Evolutionary conservation across 768 basidiomycete species (phyloP).

Genomic region (Suillus alpinus): DNA sequence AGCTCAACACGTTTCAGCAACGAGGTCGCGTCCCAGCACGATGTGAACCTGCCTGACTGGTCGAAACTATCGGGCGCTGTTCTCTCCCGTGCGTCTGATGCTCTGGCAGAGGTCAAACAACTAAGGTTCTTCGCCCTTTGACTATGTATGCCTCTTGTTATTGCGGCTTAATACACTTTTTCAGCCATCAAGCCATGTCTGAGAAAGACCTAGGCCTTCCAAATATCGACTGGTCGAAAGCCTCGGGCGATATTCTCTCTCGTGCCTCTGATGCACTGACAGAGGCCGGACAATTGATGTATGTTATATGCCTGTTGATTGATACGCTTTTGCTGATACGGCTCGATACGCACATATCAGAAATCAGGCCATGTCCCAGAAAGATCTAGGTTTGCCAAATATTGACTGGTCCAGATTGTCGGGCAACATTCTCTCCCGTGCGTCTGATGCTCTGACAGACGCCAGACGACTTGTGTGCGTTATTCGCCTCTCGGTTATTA

Average conservation of each 20-base stretch:
- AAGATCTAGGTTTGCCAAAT: neutral
- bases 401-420: neutral
- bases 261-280: too few relatives aligned
- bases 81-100: neutral
- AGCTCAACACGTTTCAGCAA: neutral
- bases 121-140: neutral
- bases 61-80: neutral
- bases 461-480: neutral
- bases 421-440: neutral
- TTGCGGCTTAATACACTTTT: too few relatives aligned
- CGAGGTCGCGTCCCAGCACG: neutral
- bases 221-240: too few relatives aligned
- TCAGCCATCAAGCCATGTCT: too few relatives aligned
- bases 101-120: neutral
- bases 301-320: too few relatives aligned
- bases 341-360: neutral
- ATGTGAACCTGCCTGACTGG: neutral
- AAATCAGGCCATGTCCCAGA: neutral
- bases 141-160: neutral
- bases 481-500: neutral
- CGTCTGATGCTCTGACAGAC: neutral
- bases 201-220: too few relatives aligned
- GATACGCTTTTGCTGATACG: too few relatives aligned
- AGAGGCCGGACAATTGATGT: too few relatives aligned
- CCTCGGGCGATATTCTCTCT: too few relatives aligned